Evolutionary conservation across 2,329 filamentous ascomycete species (phyloP), one percentile per base, ranked within the genome.

Genomic region (Pestalotiopsis sp.): DNA sequence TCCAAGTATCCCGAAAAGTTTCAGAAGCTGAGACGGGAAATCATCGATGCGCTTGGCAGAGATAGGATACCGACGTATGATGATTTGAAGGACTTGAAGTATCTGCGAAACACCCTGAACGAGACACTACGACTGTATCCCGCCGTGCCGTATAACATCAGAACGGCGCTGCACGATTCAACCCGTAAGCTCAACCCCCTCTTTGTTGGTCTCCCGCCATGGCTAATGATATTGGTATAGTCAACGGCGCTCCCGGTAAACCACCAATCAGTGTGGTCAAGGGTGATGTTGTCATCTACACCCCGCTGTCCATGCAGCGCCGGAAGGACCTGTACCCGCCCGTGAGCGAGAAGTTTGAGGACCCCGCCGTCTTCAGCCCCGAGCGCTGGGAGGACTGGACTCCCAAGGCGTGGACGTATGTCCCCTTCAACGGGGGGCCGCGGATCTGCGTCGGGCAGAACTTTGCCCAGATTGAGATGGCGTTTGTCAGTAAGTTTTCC

Each of bases 401-500:
- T 62, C 85, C 85, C 0, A 83, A 81, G 72, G 82, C 84, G 1
- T 87, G 85, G 83, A 81, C 85, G 20, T 87, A 85, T 68, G 82
- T 86, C 59, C 85, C 85, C 0, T 87, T 87, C 69, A 85, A 86
- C 66, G 84, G 84, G 1, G 85, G 85, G 0, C 84, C 85, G 1
- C 75, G 85, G 9, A 85, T 87, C 64, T 89, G 87, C 70, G 84
- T 89, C 39, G 87, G 86, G 1, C 87, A 89, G 77, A 86, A 88
- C 69, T 89, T 89, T 77, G 87, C 87, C 3, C 83, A 85, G 76
- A 84, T 86, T 2, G 87, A 89, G 77, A 88, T 88, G 85, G 57
- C 5, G 25, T 60, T 23, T 17, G 57, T 60, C 27, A 31, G 27
- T 31, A 31, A 31, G 27, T 31, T 31, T 31, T 31, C 27, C 27